Evolutionary conservation across 225 moss, liverwort and hornwort species (phyloP).

Genomic region (Physcomitrellopsis africana): DNA sequence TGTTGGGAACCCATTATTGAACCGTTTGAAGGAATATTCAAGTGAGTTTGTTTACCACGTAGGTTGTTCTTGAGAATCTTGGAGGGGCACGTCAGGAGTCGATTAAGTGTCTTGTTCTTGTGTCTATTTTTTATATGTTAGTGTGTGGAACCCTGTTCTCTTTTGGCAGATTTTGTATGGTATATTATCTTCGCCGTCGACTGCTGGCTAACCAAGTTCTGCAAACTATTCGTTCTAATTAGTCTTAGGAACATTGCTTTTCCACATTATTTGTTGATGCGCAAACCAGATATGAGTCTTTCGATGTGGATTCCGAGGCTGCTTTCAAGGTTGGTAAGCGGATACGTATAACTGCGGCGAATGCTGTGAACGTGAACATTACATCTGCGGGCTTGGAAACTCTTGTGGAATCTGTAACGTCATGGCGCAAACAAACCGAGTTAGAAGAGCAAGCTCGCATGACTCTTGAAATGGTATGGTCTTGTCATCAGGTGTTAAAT

Average conservation of each 20-base stretch:
- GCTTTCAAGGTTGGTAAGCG: constrained; percentile 85
- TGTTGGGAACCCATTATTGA: constrained; percentile 98
- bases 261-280: constrained; percentile 22
- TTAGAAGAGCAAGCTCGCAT: constrained; percentile 83
- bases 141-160: background rate
- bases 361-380: constrained; percentile 89
- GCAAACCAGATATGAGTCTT: constrained; percentile 79
- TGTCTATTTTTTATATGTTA: background rate
- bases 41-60: constrained; percentile 48
- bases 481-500: constrained; percentile 19
- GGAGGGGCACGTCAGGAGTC: constrained; percentile 15
- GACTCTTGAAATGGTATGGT: constrained; percentile 77
- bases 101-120: constrained; percentile 5
- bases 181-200: background rate
- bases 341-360: constrained; percentile 89
- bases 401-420: constrained; percentile 72
- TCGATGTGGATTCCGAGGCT: constrained; percentile 82
- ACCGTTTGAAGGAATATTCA: constrained; percentile 98
- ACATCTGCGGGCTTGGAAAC: constrained; percentile 89
- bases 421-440: constrained; percentile 92
- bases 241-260: constrained; percentile 15
- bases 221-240: constrained; percentile 14
- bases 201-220: constrained; percentile 14
- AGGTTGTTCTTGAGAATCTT: constrained; percentile 3
- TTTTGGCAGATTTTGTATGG: constrained; percentile 4